Conservation (phyloP, 2,329 filamentous ascomycete genomes). For the Knoxdaviesia capensis region DNA sequence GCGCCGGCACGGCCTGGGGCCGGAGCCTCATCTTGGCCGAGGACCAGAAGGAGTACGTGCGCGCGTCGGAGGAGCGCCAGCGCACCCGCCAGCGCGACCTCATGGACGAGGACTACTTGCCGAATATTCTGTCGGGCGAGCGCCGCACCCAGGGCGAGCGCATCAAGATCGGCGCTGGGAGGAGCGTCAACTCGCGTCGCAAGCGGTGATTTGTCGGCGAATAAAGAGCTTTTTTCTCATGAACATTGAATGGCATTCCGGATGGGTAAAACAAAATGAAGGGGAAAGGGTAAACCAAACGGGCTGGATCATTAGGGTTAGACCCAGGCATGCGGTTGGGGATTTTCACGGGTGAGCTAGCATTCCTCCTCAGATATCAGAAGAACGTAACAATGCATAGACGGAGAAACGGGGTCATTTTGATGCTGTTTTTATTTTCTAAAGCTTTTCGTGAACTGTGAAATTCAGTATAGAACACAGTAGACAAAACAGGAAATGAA, state of each 20-base stretch:
- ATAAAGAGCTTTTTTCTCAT: conserved; percentile 2
- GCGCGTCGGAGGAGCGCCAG: conserved; percentile 40
- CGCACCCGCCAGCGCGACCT: conserved; percentile 56
- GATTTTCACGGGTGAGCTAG: too few relatives aligned
- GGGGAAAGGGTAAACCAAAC: not conserved
- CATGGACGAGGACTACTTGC: conserved; percentile 91
- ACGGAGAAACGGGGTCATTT: too few relatives aligned
- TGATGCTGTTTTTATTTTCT: too few relatives aligned
- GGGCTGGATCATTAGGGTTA: too few relatives aligned
- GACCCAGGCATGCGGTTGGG: too few relatives aligned
- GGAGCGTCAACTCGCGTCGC: conserved; percentile 66
- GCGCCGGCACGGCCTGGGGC: conserved; percentile 69
- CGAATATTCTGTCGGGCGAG: conserved; percentile 65
- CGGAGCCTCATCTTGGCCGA: conserved; percentile 67
- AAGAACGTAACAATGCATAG: too few relatives aligned
- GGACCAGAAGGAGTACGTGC: conserved; percentile 84
- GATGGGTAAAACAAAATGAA: conserved; percentile 1
- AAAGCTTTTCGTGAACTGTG: too few relatives aligned
- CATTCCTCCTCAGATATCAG: too few relatives aligned
- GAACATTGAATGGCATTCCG: conserved; percentile 1
- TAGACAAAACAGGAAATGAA: too few relatives aligned
- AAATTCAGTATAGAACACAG: too few relatives aligned
- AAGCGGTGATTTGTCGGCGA: conserved; percentile 17
- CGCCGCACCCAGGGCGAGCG: conserved; percentile 42
- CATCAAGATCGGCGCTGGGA: conserved; percentile 66